Base-by-base conservation (phyloP, 2,329 filamentous ascomycete genomes). In the Nemania sp. region DNA sequence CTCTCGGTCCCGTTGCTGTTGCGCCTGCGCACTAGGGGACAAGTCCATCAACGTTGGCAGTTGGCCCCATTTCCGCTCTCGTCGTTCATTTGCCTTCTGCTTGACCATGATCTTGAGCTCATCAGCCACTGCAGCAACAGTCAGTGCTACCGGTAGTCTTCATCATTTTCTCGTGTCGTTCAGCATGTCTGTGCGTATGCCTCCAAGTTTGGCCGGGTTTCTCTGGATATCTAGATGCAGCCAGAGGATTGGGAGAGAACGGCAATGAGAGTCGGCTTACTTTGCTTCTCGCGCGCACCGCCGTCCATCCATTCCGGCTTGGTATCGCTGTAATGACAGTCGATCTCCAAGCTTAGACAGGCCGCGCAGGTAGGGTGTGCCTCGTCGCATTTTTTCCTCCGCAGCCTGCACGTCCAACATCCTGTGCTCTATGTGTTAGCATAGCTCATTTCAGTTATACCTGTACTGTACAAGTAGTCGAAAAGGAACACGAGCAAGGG, bases 31-130 rank as follows among this genome's bases (percentile, higher is more conserved):
- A 11, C 34, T 42, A 5, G 56, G 47, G 6, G 52, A 55, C 8
- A 52, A 22, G 30, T 56, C 46, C 11, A 12, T 11, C 26, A 49
- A 9, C 9, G 52, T 42, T 12, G 52, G 52, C 6, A 55, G 31
- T 40, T 76, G 72, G 47, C 79, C 70, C 52, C 78, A 79, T 59
- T 75, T 78, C 56, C 66, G 64, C 49, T 82, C 79, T 39, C 79
- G 71, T 2, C 80, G 75, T 63, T 74, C 75, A 59, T 70, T 72
- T 23, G 80, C 78, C 57, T 77, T 77, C 47, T 75, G 72, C 69
- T 83, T 84, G 56, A 85, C 77, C 67, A 84, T 76, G n/a, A 68
- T 68, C 67, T 84, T 86, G 58, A 86, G 42, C 36, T 60, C 54
- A 22, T 64, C 60, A n/a, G 69, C 67, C 70, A 73, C 46, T 49